phyloP scores from a whole-genome alignment of 2,329 filamentous ascomycete genomes.

The Epichloe aotearoae region DNA sequence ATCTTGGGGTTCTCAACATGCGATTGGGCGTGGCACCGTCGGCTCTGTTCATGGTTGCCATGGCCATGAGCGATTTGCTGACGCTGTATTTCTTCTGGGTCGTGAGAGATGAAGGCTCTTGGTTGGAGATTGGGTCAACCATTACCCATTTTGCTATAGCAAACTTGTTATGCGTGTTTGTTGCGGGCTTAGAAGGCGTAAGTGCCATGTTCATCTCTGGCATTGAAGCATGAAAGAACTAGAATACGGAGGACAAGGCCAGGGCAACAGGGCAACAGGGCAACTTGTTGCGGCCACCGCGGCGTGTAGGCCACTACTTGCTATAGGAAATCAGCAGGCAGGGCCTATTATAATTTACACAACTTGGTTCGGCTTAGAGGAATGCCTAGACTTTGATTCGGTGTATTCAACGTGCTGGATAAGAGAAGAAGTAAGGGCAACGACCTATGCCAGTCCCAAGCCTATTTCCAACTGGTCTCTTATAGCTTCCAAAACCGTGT shows the following conservation, averaged over 20 bases:
- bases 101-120: slow-evolving; percentile 89
- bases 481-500: background rate
- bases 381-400: no score
- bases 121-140: slow-evolving; percentile 93
- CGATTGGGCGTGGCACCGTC: slow-evolving; percentile 73
- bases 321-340: no score
- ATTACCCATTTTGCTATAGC: slow-evolving; percentile 95
- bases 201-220: slow-evolving; percentile 74
- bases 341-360: no score
- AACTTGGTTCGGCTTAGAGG: no score
- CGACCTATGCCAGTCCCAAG: background rate
- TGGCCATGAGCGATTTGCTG: slow-evolving; percentile 80
- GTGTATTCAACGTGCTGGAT: no score
- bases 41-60: slow-evolving; percentile 86
- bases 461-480: background rate
- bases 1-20: slow-evolving; percentile 80
- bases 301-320: no score
- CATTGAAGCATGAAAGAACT: slow-evolving; percentile 38
- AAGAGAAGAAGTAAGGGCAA: no score
- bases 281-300: no score
- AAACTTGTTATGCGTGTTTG: slow-evolving; percentile 79
- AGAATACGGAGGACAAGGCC: no score
- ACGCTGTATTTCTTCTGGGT: slow-evolving; percentile 97
- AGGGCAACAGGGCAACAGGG: no score
- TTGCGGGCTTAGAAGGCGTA: slow-evolving; percentile 75